phyloP scores from a whole-genome alignment of 78 protist genomes.

The Speleostelium caveatum region DNA sequence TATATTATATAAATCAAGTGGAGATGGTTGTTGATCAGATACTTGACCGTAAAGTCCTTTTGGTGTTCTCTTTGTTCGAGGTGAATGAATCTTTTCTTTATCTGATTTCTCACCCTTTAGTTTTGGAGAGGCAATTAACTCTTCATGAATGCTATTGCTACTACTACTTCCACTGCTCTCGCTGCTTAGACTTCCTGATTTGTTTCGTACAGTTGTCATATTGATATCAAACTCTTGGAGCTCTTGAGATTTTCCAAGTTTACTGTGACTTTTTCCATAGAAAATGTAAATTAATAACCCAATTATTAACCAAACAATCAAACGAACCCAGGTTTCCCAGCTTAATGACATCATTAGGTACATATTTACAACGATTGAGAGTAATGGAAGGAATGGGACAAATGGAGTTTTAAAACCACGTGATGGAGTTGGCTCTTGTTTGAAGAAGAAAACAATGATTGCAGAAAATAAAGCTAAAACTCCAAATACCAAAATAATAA shows the following conservation, averaged over 20 bases:
- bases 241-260: slow-evolving; percentile 8
- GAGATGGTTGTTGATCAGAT: too few relatives aligned
- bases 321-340: slow-evolving; percentile 78
- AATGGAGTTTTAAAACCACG: slow-evolving; percentile 35
- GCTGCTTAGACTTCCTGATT: not conserved
- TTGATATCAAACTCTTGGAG: not conserved
- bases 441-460: slow-evolving; percentile 33
- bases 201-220: not conserved
- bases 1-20: too few relatives aligned
- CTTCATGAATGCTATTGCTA: not conserved
- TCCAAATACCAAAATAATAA: slow-evolving; percentile 46
- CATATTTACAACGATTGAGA: slow-evolving; percentile 53
- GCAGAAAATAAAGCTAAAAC: slow-evolving; percentile 4
- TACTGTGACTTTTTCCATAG: slow-evolving; percentile 53
- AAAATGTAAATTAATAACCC: slow-evolving; percentile 63
- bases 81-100: too few relatives aligned
- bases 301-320: slow-evolving; percentile 73
- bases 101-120: too few relatives aligned
- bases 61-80: too few relatives aligned
- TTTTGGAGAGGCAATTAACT: not conserved
- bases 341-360: slow-evolving; percentile 69
- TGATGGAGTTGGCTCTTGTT: slow-evolving; percentile 5
- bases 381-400: slow-evolving; percentile 65
- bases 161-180: not conserved
- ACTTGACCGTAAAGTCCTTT: too few relatives aligned